Conservation (phyloP, 495 filamentous ascomycete species). For the Zalerion maritima region DNA sequence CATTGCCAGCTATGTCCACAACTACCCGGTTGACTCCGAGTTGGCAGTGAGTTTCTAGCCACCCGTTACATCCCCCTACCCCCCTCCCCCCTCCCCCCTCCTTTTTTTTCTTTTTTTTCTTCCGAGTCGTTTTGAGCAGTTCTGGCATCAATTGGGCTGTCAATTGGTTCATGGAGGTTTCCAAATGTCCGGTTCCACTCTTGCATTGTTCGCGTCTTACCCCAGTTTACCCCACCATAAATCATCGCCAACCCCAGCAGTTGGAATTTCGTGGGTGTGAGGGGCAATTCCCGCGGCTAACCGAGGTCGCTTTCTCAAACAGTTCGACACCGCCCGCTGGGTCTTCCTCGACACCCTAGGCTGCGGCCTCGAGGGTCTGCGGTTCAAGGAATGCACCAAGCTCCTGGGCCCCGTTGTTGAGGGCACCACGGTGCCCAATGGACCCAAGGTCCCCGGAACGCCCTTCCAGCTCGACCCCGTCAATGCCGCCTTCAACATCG, state of each 20-base stretch:
- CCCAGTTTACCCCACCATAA: no score
- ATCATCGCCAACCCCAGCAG: no score
- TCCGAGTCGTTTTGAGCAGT: no score
- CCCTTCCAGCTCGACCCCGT: conserved; percentile 90
- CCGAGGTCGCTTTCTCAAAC: conserved; percentile 12
- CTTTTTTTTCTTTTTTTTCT: not conserved
- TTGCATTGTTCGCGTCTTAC: no score
- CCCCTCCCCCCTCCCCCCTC: not conserved
- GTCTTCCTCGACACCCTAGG: conserved; percentile 91
- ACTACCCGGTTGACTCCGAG: conserved; percentile 78
- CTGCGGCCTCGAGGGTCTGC: conserved; percentile 87
- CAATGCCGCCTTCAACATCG: conserved; percentile 95
- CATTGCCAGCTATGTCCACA: conserved; percentile 86
- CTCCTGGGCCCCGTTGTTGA: conserved; percentile 87
- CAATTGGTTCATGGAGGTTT: no score
- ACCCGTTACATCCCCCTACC: no score
- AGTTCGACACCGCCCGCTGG: conserved; percentile 88
- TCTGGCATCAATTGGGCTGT: not conserved
- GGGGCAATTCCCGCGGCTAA: conserved; percentile 11
- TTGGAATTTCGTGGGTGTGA: no score
- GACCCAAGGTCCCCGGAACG: conserved; percentile 82
- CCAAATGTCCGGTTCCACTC: no score
- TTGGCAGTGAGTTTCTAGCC: conserved; percentile 75
- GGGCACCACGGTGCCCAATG: conserved; percentile 85
- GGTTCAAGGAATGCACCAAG: conserved; percentile 91